phyloP scores from a whole-genome alignment of 2,329 filamentous ascomycete genomes.

The Xylariaceae sp. region DNA sequence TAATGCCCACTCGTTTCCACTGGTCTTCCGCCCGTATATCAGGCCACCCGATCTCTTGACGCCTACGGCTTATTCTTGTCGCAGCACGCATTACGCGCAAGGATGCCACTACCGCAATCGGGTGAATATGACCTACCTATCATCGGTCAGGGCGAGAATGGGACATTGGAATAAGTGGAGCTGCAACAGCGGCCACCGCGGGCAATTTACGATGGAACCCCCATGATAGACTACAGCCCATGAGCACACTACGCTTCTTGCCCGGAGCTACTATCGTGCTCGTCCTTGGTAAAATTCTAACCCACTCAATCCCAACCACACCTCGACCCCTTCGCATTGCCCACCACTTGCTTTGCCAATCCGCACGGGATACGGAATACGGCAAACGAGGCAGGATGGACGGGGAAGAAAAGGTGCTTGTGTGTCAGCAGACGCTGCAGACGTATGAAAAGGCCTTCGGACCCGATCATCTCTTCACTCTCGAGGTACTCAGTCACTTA shows the following conservation, averaged over 20 bases:
- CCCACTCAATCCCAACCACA: background rate
- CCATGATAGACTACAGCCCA: background rate
- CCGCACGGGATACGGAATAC: background rate
- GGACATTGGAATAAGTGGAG: background rate
- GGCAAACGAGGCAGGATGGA: background rate
- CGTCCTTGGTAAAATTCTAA: background rate
- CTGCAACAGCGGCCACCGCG: background rate
- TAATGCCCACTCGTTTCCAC: no score
- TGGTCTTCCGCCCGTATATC: no score
- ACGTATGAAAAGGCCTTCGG: constrained; percentile 9
- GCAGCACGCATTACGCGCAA: no score
- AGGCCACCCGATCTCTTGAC: no score
- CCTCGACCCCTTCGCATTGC: background rate
- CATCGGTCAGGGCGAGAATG: background rate
- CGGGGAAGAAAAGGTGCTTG: constrained; percentile 11
- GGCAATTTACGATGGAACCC: background rate
- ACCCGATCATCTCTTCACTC: background rate
- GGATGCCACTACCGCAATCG: background rate
- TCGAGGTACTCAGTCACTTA: background rate
- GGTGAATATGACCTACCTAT: background rate
- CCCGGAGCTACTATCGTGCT: background rate
- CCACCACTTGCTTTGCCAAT: background rate
- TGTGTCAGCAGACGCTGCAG: constrained; percentile 30
- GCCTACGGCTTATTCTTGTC: no score
- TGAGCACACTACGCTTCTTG: background rate